phyloP scores from a whole-genome alignment of 2,329 filamentous ascomycete genomes.

The Pyricularia sp. region DNA sequence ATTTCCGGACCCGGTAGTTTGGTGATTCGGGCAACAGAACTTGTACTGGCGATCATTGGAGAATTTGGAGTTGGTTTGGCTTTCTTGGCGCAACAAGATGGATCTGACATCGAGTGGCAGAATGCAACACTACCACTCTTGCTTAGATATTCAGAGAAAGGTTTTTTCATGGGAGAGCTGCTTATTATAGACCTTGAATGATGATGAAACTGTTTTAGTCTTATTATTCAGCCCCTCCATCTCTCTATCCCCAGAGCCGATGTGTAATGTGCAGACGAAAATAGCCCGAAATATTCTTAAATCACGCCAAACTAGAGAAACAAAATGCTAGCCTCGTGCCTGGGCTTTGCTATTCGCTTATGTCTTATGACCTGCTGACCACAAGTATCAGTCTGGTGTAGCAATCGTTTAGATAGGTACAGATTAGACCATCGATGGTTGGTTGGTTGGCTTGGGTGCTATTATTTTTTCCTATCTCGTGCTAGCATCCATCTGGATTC shows the following conservation, averaged over 20 bases:
- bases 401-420: background rate
- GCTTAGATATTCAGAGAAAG: background rate
- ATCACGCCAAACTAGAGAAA: background rate
- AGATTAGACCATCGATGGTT: background rate
- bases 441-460: background rate
- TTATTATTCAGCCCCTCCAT: background rate
- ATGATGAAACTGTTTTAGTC: background rate
- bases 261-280: background rate
- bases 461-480: background rate
- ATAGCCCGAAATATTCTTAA: background rate
- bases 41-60: background rate
- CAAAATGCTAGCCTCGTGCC: background rate
- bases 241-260: background rate
- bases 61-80: background rate
- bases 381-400: background rate
- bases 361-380: background rate
- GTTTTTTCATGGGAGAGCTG: background rate
- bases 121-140: background rate
- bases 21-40: background rate
- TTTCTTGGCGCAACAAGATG: background rate
- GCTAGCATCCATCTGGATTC: background rate
- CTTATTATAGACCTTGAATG: background rate
- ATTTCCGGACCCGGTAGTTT: background rate
- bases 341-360: background rate
- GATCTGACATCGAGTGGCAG: background rate